Base-by-base conservation (phyloP, 73 alveolate genomes). In the Stentor roeselii region DNA sequence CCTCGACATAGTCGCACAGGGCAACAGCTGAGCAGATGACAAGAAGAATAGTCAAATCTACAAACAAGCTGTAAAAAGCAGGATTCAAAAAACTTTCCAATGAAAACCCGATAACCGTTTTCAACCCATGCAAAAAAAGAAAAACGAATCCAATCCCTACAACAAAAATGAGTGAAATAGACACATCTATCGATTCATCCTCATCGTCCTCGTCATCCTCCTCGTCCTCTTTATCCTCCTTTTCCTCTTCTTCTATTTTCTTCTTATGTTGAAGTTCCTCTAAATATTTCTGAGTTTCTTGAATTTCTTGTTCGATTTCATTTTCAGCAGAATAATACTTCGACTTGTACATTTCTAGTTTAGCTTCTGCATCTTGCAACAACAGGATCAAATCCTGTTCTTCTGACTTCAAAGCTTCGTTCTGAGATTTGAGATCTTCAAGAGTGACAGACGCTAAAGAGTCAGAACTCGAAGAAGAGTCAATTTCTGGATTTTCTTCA, bases 61-160 rank as follows among this genome's bases (percentile, higher is more conserved):
- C 80, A 67, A 67, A 67, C 14, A 67, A 40, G n/a, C 41, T 67
- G 80, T 67, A 67, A 21, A 67, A 67, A 1, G 80, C 80, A 0
- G 80, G 80, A 34, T 32, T 67, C 41, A 67, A 67, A 32, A 67
- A 67, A 30, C 21, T 30, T 15, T 30, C 50, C 15, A 67, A 27
- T 21, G n/a, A 27, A 67, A 21, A 67, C 37, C 80, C 80, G 27
- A 67, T 21, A 1, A 67, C 37, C 37, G 21, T 21, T 67, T 40
- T n/a, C 37, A 32, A 36, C 21, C 80, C 80, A 67, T 67, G 80
- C 42, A 67, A 40, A 1, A 67, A 2, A 1, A 67, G 37, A 40
- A 67, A 67, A 14, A 67, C 11, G 2, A 67, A 67, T 40, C 80
- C 80, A n/a, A 67, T 15, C 11, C 50, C 37, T 36, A 67, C 34